phyloP scores from a whole-genome alignment of 2,329 filamentous ascomycete genomes.

The Pezicula neosporulosa region DNA sequence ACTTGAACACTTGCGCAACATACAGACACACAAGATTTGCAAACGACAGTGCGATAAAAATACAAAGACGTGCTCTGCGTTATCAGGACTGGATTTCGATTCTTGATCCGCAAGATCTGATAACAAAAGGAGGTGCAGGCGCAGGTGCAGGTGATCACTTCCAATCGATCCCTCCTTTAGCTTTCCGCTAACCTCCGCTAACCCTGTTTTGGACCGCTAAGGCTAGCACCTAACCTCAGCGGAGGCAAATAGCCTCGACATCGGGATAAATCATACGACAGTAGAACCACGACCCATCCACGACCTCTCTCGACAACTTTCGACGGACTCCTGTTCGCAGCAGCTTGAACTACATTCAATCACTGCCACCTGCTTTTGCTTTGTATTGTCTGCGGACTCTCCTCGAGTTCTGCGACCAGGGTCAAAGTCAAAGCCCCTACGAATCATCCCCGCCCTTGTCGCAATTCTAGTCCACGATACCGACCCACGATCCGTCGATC shows the following conservation, averaged over 20 bases:
- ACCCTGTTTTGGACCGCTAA: neutral
- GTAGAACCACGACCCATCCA: neutral
- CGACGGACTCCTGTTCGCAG: too few species aligned
- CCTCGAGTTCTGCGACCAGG: neutral
- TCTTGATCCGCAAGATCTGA: neutral
- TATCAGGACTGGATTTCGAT: too few species aligned
- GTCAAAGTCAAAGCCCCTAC: neutral
- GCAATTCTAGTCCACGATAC: neutral
- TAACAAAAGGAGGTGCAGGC: neutral
- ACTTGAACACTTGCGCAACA: too few species aligned
- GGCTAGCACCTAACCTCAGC: too few species aligned
- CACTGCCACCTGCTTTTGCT: neutral
- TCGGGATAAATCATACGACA: neutral
- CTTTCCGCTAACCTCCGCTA: neutral
- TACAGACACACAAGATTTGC: too few species aligned
- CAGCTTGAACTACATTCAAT: neutral
- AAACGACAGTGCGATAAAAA: too few species aligned
- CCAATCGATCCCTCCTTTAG: neutral
- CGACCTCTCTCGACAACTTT: neutral
- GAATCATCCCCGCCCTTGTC: neutral
- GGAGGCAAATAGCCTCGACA: neutral
- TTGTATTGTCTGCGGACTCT: neutral
- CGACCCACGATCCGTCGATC: conserved; percentile 11
- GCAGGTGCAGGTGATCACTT: neutral
- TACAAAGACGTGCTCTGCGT: too few species aligned